phyloP scores from a whole-genome alignment of 148 eudicot species.

The Cornus florida region DNA sequence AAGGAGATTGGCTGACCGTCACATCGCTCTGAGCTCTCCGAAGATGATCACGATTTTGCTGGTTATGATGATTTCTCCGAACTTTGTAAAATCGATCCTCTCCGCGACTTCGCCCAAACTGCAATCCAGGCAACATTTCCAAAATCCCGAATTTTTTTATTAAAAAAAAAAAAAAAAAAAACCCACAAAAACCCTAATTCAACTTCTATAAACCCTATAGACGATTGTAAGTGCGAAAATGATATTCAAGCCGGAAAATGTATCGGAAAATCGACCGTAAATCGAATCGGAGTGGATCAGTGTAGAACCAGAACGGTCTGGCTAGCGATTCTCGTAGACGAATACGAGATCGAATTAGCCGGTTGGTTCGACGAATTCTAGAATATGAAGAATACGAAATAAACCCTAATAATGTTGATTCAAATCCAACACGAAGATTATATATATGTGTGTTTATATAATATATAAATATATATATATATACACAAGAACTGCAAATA shows the following conservation, averaged over 20 bases:
- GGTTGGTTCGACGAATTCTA: conserved; percentile 6
- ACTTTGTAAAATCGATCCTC: conserved; percentile 60
- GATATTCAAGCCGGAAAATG: not conserved
- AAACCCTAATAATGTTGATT: conserved; percentile 8
- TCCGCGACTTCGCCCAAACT: conserved; percentile 50
- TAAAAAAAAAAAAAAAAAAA: not conserved
- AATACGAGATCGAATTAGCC: conserved; percentile 6
- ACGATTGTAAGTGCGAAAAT: not conserved
- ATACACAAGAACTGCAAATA: not conserved
- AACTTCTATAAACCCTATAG: not conserved
- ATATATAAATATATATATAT: not conserved
- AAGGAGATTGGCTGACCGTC: conserved; percentile 23
- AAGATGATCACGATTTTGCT: conserved; percentile 32
- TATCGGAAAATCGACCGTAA: not conserved
- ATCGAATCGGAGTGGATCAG: not conserved
- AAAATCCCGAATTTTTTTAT: not conserved
- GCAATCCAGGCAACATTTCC: conserved; percentile 67
- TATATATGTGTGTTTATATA: not conserved
- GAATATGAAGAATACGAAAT: not conserved
- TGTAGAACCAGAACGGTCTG: conserved; percentile 1
- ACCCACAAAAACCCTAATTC: conserved; percentile 1
- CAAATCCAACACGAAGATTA: conserved; percentile 6
- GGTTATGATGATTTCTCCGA: conserved; percentile 36
- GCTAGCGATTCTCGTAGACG: not conserved
- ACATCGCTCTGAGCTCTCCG: conserved; percentile 56